Percentiles rank a stretch among this genome's conserved stretches.
Conservation (phyloP, 208 protist genomes). For the Crithidia bombi region DNA sequence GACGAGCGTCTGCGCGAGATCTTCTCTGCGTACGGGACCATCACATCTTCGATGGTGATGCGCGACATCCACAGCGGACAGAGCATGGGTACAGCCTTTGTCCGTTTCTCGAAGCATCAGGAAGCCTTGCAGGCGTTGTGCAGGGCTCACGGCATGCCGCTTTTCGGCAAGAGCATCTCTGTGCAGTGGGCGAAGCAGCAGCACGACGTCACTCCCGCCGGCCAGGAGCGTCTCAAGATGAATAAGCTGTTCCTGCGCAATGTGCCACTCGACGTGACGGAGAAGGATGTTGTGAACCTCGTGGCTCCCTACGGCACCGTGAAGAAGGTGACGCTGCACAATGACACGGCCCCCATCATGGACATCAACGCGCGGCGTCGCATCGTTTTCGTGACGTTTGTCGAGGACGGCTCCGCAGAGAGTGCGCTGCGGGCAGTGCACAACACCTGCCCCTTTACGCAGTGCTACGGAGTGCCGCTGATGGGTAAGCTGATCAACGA, state of each 20-base stretch:
- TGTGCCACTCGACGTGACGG: conserved; percentile 55
- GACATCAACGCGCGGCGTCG: conserved; percentile 25
- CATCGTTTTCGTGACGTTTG: conserved; percentile 54
- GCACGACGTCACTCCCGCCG: conserved; percentile 69
- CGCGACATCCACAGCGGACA: conserved; percentile 60
- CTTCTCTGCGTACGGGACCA: conserved; percentile 44
- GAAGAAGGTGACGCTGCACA: conserved; percentile 63
- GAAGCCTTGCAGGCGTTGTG: conserved; percentile 42
- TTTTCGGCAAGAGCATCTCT: conserved; percentile 44
- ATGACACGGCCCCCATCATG: conserved; percentile 58
- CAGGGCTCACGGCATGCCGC: conserved; percentile 27
- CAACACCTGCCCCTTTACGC: conserved; percentile 51
- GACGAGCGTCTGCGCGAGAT: conserved; percentile 43
- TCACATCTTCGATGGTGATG: conserved; percentile 62
- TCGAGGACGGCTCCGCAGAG: conserved; percentile 54
- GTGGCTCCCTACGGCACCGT: conserved; percentile 61
- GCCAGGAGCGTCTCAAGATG: conserved; percentile 72
- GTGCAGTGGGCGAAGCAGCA: conserved; percentile 77
- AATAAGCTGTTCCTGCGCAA: conserved; percentile 88
- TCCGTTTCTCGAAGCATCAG: conserved; percentile 39
- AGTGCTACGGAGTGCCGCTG: conserved; percentile 41
- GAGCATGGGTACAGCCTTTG: conserved; percentile 57
- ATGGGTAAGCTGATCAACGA: conserved; percentile 34
- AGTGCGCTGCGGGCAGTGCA: conserved; percentile 44
- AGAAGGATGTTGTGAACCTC: conserved; percentile 33